Evolutionary conservation across 768 basidiomycete genomes (phyloP).

Genomic region (Amanita pallidorosea): DNA sequence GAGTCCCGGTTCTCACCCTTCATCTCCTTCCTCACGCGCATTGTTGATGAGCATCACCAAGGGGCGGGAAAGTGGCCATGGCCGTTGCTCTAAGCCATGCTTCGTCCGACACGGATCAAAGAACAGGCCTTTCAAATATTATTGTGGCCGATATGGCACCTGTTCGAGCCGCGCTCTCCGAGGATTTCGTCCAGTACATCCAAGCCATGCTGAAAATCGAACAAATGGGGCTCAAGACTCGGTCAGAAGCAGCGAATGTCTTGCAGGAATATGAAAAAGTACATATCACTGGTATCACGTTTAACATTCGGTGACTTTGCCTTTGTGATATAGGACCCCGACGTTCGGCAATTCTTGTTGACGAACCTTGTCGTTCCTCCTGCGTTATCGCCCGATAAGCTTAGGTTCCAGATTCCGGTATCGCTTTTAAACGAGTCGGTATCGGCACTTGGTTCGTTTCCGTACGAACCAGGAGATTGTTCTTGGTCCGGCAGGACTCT

Average conservation of each 20-base stretch:
- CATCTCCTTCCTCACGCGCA: not conserved
- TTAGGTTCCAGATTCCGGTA: constrained; percentile 67
- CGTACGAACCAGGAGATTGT: constrained; percentile 47
- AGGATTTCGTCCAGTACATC: constrained; percentile 53
- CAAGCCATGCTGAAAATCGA: constrained; percentile 61
- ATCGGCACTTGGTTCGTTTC: constrained; percentile 68
- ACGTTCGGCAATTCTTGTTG: constrained; percentile 72
- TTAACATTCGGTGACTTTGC: not conserved
- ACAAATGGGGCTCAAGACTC: constrained; percentile 38
- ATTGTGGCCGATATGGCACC: constrained; percentile 83
- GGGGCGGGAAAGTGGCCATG: constrained; percentile 86
- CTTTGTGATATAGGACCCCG: constrained; percentile 42
- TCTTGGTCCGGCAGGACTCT: constrained; percentile 51
- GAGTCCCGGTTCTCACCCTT: constrained; percentile 15
- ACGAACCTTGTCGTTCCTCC: constrained; percentile 57
- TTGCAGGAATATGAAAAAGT: constrained; percentile 57
- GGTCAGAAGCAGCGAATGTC: constrained; percentile 61
- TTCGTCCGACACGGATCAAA: constrained; percentile 21
- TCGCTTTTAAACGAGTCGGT: constrained; percentile 51
- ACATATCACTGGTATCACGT: not conserved
- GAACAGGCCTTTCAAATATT: constrained; percentile 40
- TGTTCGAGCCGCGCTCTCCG: constrained; percentile 39
- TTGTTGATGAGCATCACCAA: constrained; percentile 16
- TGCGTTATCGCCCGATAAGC: constrained; percentile 20
- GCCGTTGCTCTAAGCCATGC: constrained; percentile 35